Evolutionary conservation across 257 asterid species (phyloP).

Genomic region (Solanum dulcamara): DNA sequence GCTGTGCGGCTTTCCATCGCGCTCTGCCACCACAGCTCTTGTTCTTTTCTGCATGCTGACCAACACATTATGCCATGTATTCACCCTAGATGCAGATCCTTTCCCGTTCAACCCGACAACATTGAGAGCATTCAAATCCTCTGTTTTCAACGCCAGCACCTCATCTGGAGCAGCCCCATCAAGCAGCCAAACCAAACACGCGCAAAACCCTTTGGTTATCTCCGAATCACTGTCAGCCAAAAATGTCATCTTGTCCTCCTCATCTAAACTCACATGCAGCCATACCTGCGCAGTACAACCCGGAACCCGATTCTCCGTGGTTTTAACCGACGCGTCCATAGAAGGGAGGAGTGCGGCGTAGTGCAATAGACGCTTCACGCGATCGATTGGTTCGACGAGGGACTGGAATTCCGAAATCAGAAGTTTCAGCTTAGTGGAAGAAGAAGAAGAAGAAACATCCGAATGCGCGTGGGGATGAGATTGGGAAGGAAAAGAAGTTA

Average conservation of each 20-base stretch:
- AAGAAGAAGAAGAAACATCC: background rate
- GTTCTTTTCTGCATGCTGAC: slow-evolving; percentile 85
- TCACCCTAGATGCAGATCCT: slow-evolving; percentile 42
- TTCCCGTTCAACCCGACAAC: slow-evolving; percentile 43
- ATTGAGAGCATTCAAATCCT: slow-evolving; percentile 57
- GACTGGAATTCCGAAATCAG: slow-evolving; percentile 48
- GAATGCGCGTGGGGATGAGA: slow-evolving; percentile 6
- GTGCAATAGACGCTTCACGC: slow-evolving; percentile 58
- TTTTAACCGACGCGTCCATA: slow-evolving; percentile 32
- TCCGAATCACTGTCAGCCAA: slow-evolving; percentile 78
- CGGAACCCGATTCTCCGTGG: slow-evolving; percentile 47
- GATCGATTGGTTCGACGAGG: slow-evolving; percentile 52
- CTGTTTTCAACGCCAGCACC: slow-evolving; percentile 59
- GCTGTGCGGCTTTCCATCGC: slow-evolving; percentile 40
- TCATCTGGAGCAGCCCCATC: slow-evolving; percentile 65
- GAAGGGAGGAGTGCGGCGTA: slow-evolving; percentile 44
- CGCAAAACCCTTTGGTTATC: slow-evolving; percentile 81
- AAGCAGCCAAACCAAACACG: slow-evolving; percentile 75
- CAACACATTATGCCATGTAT: slow-evolving; percentile 94
- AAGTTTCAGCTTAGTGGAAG: slow-evolving; percentile 29
- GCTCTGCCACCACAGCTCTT: slow-evolving; percentile 50
- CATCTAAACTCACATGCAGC: slow-evolving; percentile 45
- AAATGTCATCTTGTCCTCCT: slow-evolving; percentile 33
- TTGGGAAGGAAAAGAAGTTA: slow-evolving; percentile 24
- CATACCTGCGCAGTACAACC: slow-evolving; percentile 96